Percentiles rank a stretch among this genome's conserved stretches.
phyloP scores from a whole-genome alignment of 345 rosid species.

The Eucalyptus pauciflora region DNA sequence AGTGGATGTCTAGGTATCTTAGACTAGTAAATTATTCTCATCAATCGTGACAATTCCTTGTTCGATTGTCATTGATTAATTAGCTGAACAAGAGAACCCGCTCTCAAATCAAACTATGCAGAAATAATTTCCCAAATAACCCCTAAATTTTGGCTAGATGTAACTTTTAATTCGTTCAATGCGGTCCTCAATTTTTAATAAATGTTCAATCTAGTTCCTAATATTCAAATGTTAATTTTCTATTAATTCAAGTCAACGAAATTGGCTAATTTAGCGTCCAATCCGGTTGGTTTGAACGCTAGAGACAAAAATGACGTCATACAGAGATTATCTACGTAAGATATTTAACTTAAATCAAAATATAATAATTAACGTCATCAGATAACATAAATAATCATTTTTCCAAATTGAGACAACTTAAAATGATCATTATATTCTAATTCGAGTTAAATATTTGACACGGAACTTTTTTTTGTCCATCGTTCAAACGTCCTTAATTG shows the following conservation, averaged over 20 bases:
- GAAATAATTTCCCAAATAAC: neutral
- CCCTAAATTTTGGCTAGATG: fast-evolving
- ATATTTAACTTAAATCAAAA: neutral
- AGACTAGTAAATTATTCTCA: neutral
- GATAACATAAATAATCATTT: neutral
- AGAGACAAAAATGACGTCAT: neutral
- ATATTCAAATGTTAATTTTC: neutral
- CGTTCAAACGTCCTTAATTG: fast-evolving
- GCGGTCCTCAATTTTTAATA: fast-evolving
- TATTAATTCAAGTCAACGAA: neutral
- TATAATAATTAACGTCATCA: neutral
- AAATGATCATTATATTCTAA: neutral
- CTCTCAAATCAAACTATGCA: no score
- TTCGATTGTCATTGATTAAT: no score
- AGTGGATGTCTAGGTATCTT: neutral
- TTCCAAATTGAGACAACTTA: neutral
- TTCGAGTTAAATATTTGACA: fast-evolving
- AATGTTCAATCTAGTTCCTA: neutral
- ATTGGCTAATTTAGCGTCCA: neutral
- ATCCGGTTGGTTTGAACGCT: fast-evolving
- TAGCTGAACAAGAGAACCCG: no score
- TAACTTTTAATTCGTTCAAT: neutral
- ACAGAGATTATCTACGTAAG: fast-evolving
- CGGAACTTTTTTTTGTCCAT: neutral
- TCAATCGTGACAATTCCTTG: no score